Base-by-base conservation (phyloP, 2,329 filamentous ascomycete genomes). In the Talaromyces albobiverticillius region DNA sequence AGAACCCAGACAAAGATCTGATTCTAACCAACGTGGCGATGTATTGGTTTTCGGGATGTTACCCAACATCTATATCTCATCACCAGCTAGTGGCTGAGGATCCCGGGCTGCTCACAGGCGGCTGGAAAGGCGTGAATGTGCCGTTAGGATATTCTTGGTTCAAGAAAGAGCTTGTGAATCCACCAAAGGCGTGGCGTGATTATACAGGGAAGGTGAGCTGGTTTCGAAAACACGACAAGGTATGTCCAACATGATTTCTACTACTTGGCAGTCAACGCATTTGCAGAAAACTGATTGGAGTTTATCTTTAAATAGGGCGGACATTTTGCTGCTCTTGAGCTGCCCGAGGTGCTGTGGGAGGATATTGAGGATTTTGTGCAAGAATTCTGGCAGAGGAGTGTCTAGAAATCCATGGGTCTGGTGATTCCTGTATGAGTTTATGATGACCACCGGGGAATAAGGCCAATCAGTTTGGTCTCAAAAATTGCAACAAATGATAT, bases 41-140 rank as follows among this genome's bases (percentile, higher is more conserved):
- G 11, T 47, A 47, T 34, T 47, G 45, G 45, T 47, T 47, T 22
- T 47, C 45, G 10, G 45, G 45, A n/a, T 47, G 45, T 14, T 47
- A 47, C 20, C 26, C 45, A 23, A 47, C 45, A 2, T 32, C 45
- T 29, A 47, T 47, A 20, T 18, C 26, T 11, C 45, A 47, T 47
- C 45, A 47, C 23, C 45, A 29, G 29, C 29, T 47, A 16, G 18
- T 23, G n/a, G n/a, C 11, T 20, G 25, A 47, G 20, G 45, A 29
- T 23, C 14, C n/a, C 18, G 45, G 18, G 10, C 29, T 20, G 25
- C 45, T 47, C 4, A 47, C 29, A 14, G 6, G 20, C 13, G 45
- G 45, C 16, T 47, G 45, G 45, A 47, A 47, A 4, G 45, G 45
- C 11, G 45, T 47, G 5, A 34, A 34, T 36, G 45, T 47, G 18